Percentiles rank a stretch among this genome's conserved stretches.
phyloP scores from a whole-genome alignment of 371 early-diverging fungal genomes.

The Mucor saturninus region DNA sequence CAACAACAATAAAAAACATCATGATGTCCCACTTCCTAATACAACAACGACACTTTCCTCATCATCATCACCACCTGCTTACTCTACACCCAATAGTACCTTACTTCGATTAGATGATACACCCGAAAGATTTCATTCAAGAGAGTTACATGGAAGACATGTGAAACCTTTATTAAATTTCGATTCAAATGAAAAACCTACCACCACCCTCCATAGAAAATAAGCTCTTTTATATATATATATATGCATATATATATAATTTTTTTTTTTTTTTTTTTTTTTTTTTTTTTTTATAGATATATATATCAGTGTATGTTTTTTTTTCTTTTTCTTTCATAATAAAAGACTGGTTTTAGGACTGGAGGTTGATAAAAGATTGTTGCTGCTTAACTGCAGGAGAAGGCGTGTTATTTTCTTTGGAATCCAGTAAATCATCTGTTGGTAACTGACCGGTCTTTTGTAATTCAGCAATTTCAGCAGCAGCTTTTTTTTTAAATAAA shows the following conservation, averaged over 20 bases:
- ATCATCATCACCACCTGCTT: conserved; percentile 10
- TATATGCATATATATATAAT: conserved; percentile 4
- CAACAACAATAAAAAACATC: conserved; percentile 10
- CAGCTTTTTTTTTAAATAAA: conserved; percentile 33
- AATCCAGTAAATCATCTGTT: neutral
- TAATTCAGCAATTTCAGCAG: conserved; percentile 65
- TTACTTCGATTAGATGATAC: conserved; percentile 41
- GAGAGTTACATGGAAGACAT: conserved; percentile 43
- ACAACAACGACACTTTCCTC: conserved; percentile 3
- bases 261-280: conserved; percentile 6
- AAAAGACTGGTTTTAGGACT: conserved; percentile 4
- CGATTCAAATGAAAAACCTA: conserved; percentile 17
- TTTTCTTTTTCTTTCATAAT: neutral
- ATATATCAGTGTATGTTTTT: neutral
- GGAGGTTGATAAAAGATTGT: conserved; percentile 16
- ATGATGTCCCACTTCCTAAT: conserved; percentile 42
- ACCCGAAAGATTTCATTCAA: conserved; percentile 49
- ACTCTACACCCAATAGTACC: conserved; percentile 16
- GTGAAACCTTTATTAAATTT: conserved; percentile 53
- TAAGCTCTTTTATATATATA: neutral
- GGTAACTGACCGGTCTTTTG: conserved; percentile 48
- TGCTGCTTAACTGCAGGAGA: conserved; percentile 18
- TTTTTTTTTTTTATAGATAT: neutral
- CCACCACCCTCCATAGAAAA: conserved; percentile 4
- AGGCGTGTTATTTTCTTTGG: conserved; percentile 16